A percentile compares a stretch with the other conserved stretches of the same genome.
These are phyloP conservation scores for Daldinia sp. DNA, from an alignment of 2,329 filamentous ascomycete species.

Conservation along the genomic window DNA sequence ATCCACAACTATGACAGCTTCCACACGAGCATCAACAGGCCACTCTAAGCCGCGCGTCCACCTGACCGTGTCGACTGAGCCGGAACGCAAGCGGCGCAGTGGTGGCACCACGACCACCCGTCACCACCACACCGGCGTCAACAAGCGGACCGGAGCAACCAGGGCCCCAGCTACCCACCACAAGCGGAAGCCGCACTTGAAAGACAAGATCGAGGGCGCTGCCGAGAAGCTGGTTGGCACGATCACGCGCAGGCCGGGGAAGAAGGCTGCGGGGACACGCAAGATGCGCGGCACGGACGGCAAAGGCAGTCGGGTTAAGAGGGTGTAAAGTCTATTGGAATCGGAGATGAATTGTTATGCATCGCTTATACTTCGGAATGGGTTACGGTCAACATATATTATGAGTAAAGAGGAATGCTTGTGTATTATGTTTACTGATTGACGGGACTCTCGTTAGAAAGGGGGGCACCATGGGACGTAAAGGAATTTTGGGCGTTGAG, in stretches of 20 bases:
- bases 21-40: constrained; percentile 47
- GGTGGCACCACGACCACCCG: constrained; percentile 24
- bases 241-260: constrained; percentile 45
- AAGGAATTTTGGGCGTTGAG: background rate
- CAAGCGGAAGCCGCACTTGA: constrained; percentile 48
- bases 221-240: constrained; percentile 47
- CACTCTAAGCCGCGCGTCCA: constrained; percentile 48
- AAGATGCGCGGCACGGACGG: constrained; percentile 49
- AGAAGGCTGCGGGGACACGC: constrained; percentile 49
- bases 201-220: constrained; percentile 47
- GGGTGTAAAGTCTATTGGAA: constrained; percentile 14
- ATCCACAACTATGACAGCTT: constrained; percentile 36
- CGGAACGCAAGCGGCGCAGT: constrained; percentile 46
- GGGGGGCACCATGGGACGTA: background rate
- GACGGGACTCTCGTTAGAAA: background rate
- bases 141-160: constrained; percentile 35
- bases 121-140: constrained; percentile 34
- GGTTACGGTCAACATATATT: background rate
- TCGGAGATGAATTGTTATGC: too few relatives aligned
- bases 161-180: constrained; percentile 45
- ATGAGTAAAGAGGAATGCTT: background rate
- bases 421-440: background rate
- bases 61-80: constrained; percentile 43
- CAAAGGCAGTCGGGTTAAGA: constrained; percentile 39
- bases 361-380: background rate